A percentile compares a stretch with the other conserved stretches of the same genome.
phyloP scores from a whole-genome alignment of 352 stramenopile species.

The Phytophthora cryptogea region DNA sequence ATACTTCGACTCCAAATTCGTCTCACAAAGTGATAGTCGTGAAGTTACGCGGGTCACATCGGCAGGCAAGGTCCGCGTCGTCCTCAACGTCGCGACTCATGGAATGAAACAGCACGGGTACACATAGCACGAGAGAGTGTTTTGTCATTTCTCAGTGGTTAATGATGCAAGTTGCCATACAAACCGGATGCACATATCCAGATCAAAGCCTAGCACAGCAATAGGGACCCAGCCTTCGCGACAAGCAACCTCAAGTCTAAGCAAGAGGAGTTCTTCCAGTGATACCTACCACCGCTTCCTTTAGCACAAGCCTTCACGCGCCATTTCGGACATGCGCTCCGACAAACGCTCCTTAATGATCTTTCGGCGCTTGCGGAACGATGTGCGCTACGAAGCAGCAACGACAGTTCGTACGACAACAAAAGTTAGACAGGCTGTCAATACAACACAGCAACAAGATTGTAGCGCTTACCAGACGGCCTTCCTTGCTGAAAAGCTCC shows the following conservation, averaged over 20 bases:
- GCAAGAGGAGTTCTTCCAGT: slow-evolving; percentile 3
- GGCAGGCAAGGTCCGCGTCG: slow-evolving; percentile 52
- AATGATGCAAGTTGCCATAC: slow-evolving; percentile 32
- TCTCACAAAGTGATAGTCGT: slow-evolving; percentile 68
- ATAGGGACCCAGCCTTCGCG: slow-evolving; percentile 1
- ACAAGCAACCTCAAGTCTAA: slow-evolving; percentile 10
- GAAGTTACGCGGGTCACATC: slow-evolving; percentile 73
- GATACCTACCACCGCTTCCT: slow-evolving; percentile 1
- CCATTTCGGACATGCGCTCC: slow-evolving; percentile 75
- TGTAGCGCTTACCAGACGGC: slow-evolving; percentile 55
- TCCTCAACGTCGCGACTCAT: slow-evolving; percentile 65
- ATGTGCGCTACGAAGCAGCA: slow-evolving; percentile 51
- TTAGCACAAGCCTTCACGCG: slow-evolving; percentile 77
- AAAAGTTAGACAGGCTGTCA: slow-evolving; percentile 1
- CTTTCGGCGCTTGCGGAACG: slow-evolving; percentile 80
- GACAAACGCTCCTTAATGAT: slow-evolving; percentile 79
- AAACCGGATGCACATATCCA: slow-evolving; percentile 25
- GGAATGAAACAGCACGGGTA: slow-evolving; percentile 64
- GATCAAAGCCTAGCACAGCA: slow-evolving; percentile 17
- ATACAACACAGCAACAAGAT: slow-evolving; percentile 1
- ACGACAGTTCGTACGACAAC: slow-evolving; percentile 11
- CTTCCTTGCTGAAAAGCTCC: slow-evolving; percentile 81
- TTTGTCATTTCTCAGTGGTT: slow-evolving; percentile 33
- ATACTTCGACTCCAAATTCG: slow-evolving; percentile 90
- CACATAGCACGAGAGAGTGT: slow-evolving; percentile 21